Evolutionary conservation across 192 early-diverging fungal genomes (phyloP), one percentile per base, ranked within the genome.

Genomic region (Backusella psychrophila): DNA sequence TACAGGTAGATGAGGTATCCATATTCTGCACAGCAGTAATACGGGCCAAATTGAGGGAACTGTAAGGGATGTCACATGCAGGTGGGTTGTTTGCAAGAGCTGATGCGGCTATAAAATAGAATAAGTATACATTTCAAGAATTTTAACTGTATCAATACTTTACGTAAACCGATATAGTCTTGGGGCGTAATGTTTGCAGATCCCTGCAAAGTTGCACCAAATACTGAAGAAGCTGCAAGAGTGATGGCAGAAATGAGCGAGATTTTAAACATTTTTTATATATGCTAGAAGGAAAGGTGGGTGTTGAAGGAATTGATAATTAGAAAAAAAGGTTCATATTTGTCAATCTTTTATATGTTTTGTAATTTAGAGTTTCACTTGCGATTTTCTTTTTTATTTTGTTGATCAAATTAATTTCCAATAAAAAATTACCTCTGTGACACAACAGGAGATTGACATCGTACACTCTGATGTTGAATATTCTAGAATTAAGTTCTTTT

Each of bases 21-120:
- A 89, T 81, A 4, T 73, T 68, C 78, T 87, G 79, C 7, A 89
- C 85, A 5, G 88, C 88, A 6, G 88, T 89, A 68, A 89, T 88
- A 17, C 87, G 82, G 6, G 84, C 79, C n/a, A 88, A 23, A 65
- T 89, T 83, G 11, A 89, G 79, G 34, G 81, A 49, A 3, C 75
- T 82, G 36, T 87, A 89, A 2, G 88, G 84, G 79, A 88, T 88
- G 26, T 85, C 88, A 71, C 88, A 89, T 8, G 82, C 83, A 5
- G 87, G 87, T 17, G 88, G 88, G 72, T 85, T 89, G 72, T 81
- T 80, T 29, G 69, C 74, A 6, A 89, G 73, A 5, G 71, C 69
- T n/a, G 67, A 53, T 0, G 80, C 75, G 0, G 85, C 80, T 19
- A 63, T 63, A 63, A 31, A 63, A 63, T 29, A 11, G 9, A 63